A percentile compares a stretch with the other conserved stretches of the same genome.
These are phyloP conservation scores for Plectosphaerella cucumerina DNA, from an alignment of 2,329 filamentous ascomycete species.

Conservation along the genomic window DNA sequence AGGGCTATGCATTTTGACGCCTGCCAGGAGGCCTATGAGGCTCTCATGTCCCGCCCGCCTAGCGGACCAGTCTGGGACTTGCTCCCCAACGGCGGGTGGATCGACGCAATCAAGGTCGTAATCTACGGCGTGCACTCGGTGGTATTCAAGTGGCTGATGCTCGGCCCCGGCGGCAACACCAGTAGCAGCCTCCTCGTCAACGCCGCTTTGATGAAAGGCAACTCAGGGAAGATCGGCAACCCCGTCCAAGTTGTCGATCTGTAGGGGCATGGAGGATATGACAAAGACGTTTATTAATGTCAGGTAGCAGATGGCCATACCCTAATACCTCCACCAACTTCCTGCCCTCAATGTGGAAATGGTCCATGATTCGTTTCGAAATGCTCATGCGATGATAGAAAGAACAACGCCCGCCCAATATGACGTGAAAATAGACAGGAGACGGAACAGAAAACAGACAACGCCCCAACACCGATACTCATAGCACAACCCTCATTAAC, in stretches of 20 bases:
- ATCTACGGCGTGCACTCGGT: constrained; percentile 41
- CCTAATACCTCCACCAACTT: not conserved
- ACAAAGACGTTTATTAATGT: not conserved
- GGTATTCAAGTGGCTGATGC: constrained; percentile 54
- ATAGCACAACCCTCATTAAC: too few species aligned
- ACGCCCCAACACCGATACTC: not conserved
- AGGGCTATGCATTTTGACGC: constrained; percentile 72
- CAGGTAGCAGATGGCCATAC: not conserved
- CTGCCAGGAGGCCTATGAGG: constrained; percentile 67
- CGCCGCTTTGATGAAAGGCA: constrained; percentile 51
- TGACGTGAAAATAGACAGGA: not conserved
- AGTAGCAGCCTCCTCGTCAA: constrained; percentile 50
- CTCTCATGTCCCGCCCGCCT: constrained; percentile 43
- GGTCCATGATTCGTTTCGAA: too few species aligned
- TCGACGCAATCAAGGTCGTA: constrained; percentile 39
- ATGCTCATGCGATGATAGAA: not conserved
- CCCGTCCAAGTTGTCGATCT: constrained; percentile 30
- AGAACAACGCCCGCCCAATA: not conserved
- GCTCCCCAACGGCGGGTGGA: constrained; percentile 40
- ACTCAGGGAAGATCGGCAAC: constrained; percentile 43
- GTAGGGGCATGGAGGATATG: constrained; percentile 19
- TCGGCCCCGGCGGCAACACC: constrained; percentile 43
- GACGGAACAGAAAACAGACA: not conserved
- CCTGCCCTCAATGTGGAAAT: too few species aligned
- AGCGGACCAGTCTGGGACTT: constrained; percentile 41